Base-by-base conservation (phyloP, 2,329 filamentous ascomycete species). In the Herpotrichia juniperi region DNA sequence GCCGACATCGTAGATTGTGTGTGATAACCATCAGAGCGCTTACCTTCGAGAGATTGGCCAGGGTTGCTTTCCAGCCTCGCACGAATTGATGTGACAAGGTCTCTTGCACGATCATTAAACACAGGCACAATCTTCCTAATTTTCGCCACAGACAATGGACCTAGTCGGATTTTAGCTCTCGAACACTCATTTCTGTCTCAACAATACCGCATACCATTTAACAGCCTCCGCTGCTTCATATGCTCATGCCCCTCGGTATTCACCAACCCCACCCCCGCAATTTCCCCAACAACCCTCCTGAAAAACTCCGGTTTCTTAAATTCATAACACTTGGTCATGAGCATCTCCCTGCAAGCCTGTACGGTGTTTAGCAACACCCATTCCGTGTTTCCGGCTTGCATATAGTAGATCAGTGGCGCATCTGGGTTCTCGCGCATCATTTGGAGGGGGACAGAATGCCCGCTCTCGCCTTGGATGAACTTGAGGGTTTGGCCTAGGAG, bases 61-160 rank as follows among this genome's bases (percentile, higher is more conserved):
- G 26, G 26, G 12, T 12, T 28, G 7, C 12, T 12, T 7, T 28
- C 26, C 12, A 28, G 7, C 26, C 26, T 28, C 12, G 26, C 7
- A 7, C 26, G 7, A 12, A 28, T 28, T 7, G 17, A 14, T 7
- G 5, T 17, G 6, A 17, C 6, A 4, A 37, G 6, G 11, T 42
- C 56, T 52, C 12, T 53, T 48, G 1, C 73, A 73, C 45, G 77
- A 71, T 11, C 40, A 52, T 35, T 69, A 66, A 30, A 79, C 1
- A 75, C 60, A 0, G 76, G 74, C 2, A 76, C 43, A 11, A 78
- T 68, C 39, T 70, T 71, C 51, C 69, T 69, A 34, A 76, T 61
- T 32, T 71, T 77, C 11, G 68, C 56, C 4, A 69, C 53, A 0
- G 72, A 74, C 43, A 78, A 77, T 0, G 71, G 63, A 1, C 67